Conservation (phyloP, 148 eudicot species). For the Amaranthus palmeri region DNA sequence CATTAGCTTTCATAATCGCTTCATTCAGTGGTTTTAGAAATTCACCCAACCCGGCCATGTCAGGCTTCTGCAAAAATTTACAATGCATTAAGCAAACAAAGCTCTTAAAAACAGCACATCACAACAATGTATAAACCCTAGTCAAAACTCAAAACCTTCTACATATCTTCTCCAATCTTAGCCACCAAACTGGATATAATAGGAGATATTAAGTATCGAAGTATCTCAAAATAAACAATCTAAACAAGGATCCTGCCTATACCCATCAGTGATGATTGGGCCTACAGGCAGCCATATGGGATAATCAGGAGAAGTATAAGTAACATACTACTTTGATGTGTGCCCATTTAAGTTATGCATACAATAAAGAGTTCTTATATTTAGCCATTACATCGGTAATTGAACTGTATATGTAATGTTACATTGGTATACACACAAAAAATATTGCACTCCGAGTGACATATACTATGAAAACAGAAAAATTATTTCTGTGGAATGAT, state of each 20-base stretch:
- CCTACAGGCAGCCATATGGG: too few relatives aligned
- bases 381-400: too few relatives aligned
- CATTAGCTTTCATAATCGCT: conserved; percentile 55
- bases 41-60: conserved; percentile 65
- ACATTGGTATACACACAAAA: too few relatives aligned
- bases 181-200: background rate
- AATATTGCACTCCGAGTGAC: too few relatives aligned
- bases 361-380: too few relatives aligned
- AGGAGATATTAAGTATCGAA: background rate
- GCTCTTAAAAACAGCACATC: background rate
- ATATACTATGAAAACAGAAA: too few relatives aligned
- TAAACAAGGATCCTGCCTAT: background rate
- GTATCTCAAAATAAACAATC: background rate
- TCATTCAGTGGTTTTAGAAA: conserved; percentile 84
- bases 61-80: conserved; percentile 69
- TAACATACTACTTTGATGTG: too few relatives aligned
- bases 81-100: background rate
- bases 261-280: background rate
- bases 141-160: background rate
- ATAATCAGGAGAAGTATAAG: too few relatives aligned
- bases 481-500: too few relatives aligned
- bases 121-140: background rate
- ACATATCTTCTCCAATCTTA: background rate
- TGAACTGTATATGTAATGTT: too few relatives aligned
- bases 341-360: too few relatives aligned